Conservation (phyloP, 225 moss, liverwort and hornwort species). For the Anthoceros angustus region DNA sequence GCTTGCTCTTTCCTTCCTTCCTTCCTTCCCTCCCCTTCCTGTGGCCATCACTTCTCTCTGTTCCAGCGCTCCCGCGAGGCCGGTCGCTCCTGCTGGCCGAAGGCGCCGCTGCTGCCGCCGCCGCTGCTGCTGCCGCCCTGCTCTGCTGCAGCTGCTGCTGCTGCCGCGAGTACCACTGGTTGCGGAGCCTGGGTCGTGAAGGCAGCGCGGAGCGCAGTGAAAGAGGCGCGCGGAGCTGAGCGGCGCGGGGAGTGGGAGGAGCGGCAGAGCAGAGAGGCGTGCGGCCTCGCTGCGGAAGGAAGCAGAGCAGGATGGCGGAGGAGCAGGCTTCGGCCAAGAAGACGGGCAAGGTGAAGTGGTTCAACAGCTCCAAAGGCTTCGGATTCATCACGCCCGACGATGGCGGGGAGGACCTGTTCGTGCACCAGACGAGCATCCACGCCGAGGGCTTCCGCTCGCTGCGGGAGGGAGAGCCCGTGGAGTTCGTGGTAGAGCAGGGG, state of each 20-base stretch:
- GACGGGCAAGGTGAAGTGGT: conserved; percentile 99
- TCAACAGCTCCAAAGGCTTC: conserved; percentile 94
- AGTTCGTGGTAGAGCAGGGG: conserved; percentile 68
- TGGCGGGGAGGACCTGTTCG: conserved; percentile 85
- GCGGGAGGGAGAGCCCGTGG: conserved; percentile 76
- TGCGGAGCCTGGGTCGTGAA: background rate
- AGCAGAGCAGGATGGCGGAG: conserved; percentile 42
- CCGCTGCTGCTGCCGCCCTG: no score
- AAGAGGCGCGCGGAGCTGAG: background rate
- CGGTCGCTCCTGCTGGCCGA: no score
- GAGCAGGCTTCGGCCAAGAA: conserved; percentile 53
- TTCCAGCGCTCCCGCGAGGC: no score
- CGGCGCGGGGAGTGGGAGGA: background rate
- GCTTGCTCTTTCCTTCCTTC: no score
- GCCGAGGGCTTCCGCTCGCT: conserved; percentile 92
- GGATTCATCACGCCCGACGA: conserved; percentile 95
- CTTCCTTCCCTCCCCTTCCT: no score
- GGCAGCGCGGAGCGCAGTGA: background rate
- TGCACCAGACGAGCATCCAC: conserved; percentile 91
- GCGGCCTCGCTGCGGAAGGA: background rate
- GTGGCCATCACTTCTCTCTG: no score
- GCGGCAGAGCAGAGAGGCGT: background rate
- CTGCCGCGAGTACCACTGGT: background rate
- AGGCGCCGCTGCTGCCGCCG: no score
- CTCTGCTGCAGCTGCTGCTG: no score